A percentile compares a stretch with the other conserved stretches of the same genome.
Conservation (phyloP, 139 green algal species). For the Trebouxia sp. region DNA sequence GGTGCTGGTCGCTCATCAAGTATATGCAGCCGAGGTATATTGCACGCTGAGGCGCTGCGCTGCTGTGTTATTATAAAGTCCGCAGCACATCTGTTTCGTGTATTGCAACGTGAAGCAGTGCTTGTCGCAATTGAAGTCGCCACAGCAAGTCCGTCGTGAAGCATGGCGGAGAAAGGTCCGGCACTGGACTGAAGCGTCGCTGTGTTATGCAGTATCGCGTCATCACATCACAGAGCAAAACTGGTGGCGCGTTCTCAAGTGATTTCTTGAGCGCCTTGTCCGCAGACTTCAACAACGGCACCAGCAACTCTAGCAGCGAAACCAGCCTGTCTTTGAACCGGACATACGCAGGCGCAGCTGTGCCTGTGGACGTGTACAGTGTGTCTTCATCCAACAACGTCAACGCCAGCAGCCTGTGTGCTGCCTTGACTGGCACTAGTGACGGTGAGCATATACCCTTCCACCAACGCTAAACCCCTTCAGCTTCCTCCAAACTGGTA, state of each 20-base stretch:
- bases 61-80: no score
- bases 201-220: conserved; percentile 4
- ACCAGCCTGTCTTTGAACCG: background rate
- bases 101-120: no score
- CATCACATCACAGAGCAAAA: background rate
- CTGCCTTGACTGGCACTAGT: conserved; percentile 1
- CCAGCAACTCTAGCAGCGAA: background rate
- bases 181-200: background rate
- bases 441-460: background rate
- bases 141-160: background rate
- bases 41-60: no score
- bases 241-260: conserved; percentile 1
- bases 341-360: background rate
- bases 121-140: background rate
- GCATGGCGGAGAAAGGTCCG: no score
- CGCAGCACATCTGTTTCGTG: no score
- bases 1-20: no score
- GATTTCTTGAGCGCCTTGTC: background rate
- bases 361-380: conserved; percentile 14
- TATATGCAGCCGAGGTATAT: no score
- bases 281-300: conserved; percentile 16
- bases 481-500: background rate
- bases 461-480: background rate
- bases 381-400: background rate
- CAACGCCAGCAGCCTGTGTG: conserved; percentile 19